Conservation (phyloP, 768 basidiomycete species). For the Boletus insuetus region DNA sequence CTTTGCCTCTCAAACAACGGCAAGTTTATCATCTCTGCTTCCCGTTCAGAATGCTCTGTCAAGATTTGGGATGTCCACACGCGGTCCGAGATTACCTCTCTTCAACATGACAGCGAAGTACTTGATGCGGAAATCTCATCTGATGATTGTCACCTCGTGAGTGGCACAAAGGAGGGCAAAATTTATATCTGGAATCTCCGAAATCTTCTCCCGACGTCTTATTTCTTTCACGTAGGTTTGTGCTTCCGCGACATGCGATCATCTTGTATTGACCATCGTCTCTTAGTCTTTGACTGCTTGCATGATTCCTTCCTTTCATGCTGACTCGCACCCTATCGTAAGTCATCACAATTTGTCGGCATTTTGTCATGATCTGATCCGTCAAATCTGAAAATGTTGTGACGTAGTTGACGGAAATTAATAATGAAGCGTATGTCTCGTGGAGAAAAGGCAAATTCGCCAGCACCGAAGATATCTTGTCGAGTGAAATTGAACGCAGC, state of each 20-base stretch:
- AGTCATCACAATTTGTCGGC: neutral
- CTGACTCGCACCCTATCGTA: neutral
- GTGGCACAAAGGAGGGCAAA: conserved; percentile 3
- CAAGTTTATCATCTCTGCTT: conserved; percentile 21
- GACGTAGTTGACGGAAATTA: conserved; percentile 12
- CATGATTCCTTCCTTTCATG: neutral
- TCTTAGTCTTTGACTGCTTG: conserved; percentile 8
- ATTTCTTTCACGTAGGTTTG: conserved; percentile 11
- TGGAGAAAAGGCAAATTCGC: conserved; percentile 8
- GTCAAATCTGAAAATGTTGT: neutral
- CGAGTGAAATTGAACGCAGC: conserved; percentile 9
- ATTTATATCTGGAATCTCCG: conserved; percentile 16
- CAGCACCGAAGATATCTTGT: conserved; percentile 13
- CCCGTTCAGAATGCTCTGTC: conserved; percentile 9
- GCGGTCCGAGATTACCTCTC: conserved; percentile 2
- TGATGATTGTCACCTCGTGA: conserved; percentile 13
- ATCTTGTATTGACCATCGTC: neutral
- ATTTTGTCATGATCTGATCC: conserved; percentile 1
- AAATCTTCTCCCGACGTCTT: conserved; percentile 4
- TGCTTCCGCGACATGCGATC: neutral
- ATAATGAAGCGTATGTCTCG: conserved; percentile 3
- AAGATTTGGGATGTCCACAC: conserved; percentile 18
- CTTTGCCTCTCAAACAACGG: conserved; percentile 20
- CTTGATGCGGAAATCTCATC: conserved; percentile 12
- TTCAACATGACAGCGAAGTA: conserved; percentile 9